A percentile compares a stretch with the other conserved stretches of the same genome.
Evolutionary conservation across 768 basidiomycete genomes (phyloP).

Genomic region (Mycena sanguinolenta): DNA sequence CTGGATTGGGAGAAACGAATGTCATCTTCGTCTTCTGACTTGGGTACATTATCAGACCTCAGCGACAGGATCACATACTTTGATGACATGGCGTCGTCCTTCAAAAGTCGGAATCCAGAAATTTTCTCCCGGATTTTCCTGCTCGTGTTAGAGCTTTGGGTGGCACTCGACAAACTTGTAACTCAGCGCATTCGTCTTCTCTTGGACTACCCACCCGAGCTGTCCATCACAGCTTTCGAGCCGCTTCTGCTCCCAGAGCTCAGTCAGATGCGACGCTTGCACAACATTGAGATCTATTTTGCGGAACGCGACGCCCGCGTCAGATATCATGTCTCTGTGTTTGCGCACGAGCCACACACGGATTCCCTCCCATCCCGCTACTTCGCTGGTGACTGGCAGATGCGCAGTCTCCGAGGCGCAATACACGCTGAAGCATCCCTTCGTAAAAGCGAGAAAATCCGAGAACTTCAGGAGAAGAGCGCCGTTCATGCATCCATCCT

Average conservation of each 20-base stretch:
- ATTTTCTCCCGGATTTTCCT: conserved; percentile 58
- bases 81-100: conserved; percentile 38
- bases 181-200: conserved; percentile 54
- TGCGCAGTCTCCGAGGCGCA: conserved; percentile 38
- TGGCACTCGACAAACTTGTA: conserved; percentile 56
- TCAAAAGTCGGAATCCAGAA: conserved; percentile 53
- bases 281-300: conserved; percentile 48
- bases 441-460: conserved; percentile 37
- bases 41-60: background rate
- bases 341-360: conserved; percentile 37
- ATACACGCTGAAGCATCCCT: conserved; percentile 46
- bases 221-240: conserved; percentile 53
- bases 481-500: conserved; percentile 36
- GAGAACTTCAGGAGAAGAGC: conserved; percentile 44
- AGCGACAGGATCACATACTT: conserved; percentile 39
- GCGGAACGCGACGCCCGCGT: conserved; percentile 40
- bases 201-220: conserved; percentile 59
- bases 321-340: conserved; percentile 47
- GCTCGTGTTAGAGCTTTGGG: conserved; percentile 62
- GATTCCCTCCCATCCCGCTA: conserved; percentile 52
- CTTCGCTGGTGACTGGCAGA: conserved; percentile 41
- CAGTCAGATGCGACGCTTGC: conserved; percentile 45
- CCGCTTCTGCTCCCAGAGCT: conserved; percentile 54
- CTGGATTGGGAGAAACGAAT: conserved; percentile 3
- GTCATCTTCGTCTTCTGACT: background rate